phyloP scores from a whole-genome alignment of 2,329 filamentous ascomycete species.

The Colletotrichum tamarilloi region DNA sequence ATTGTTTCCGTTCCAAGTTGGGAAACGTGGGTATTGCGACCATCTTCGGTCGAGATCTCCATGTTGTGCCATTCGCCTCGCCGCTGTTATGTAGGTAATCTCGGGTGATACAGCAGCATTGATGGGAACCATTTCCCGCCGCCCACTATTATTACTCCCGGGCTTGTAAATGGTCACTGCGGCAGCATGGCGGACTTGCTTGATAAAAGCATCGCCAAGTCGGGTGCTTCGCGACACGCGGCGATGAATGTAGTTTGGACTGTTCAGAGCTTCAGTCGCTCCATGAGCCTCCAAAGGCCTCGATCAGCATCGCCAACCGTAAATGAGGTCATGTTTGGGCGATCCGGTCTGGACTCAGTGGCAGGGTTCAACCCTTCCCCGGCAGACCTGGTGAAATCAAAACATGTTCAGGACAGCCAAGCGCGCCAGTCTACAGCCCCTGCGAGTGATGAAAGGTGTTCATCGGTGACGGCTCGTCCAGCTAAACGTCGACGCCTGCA shows the following conservation, averaged over 20 bases:
- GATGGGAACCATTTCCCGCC: constrained; percentile 14
- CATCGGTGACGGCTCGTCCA: constrained; percentile 1
- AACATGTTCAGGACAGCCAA: constrained; percentile 13
- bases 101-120: constrained; percentile 35
- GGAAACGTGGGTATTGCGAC: constrained; percentile 16
- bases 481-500: constrained; percentile 11
- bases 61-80: constrained; percentile 1
- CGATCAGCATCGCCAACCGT: not conserved
- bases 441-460: not conserved
- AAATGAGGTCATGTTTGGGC: constrained; percentile 9
- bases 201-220: constrained; percentile 1
- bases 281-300: not conserved
- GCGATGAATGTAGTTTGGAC: not conserved
- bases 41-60: constrained; percentile 23
- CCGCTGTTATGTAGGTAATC: constrained; percentile 38
- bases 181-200: not conserved
- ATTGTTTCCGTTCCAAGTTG: constrained; percentile 22
- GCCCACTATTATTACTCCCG: not conserved
- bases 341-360: constrained; percentile 10
- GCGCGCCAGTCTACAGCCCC: constrained; percentile 16
- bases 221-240: not conserved
- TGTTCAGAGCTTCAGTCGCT: not conserved
- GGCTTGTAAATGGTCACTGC: not conserved
- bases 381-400: constrained; percentile 13
- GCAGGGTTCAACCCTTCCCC: constrained; percentile 21